Base-by-base conservation (phyloP, 2,329 filamentous ascomycete genomes). In the Curvularia lunata region DNA sequence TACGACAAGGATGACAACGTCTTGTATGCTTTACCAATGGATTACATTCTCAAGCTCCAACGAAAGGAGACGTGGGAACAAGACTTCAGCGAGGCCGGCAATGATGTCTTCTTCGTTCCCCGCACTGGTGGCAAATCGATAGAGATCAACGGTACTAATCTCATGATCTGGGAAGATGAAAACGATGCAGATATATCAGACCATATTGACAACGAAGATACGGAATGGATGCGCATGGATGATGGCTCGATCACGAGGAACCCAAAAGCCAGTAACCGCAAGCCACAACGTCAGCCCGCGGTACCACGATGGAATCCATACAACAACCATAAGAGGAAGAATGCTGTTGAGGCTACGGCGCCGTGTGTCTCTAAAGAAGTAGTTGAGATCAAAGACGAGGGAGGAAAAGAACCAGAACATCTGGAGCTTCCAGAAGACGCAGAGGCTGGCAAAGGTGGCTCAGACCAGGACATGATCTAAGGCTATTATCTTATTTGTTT, bases 151-250 rank as follows among this genome's bases (percentile, higher is more conserved):
- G 75, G 71, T 3, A 74, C 75, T 4, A 76, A 77, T 41, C 64
- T 77, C 41, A 75, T 75, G 72, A 69, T 78, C 5, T 78, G 75
- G 75, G 74, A 77, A 51, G 74, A 77, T 34, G 76, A 77, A 54
- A 75, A 72, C 41, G 69, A 75, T 37, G 71, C 69, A 2, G 73
- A 76, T 47, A 75, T 78, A 16, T 76, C 74, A 0, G 75, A 77
- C 51, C 71, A 77, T 43, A 62, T 76, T 10, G 75, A 77, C 40
- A 70, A 71, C 4, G 66, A 68, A 34, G 72, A 75, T 5, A 77
- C 74, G 2, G 67, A 68, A 23, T 76, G 73, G 62, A 71, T 75
- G 45, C 72, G 75, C 48, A 73, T 75, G 69, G 72, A 75, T 42
- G 71, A 76, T 50, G 75, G 75, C 0, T 74, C 72, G 8, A 77